Evolutionary conservation across 1,284 basidiomycete species (phyloP).

Genomic region (Macrocybe sp.): DNA sequence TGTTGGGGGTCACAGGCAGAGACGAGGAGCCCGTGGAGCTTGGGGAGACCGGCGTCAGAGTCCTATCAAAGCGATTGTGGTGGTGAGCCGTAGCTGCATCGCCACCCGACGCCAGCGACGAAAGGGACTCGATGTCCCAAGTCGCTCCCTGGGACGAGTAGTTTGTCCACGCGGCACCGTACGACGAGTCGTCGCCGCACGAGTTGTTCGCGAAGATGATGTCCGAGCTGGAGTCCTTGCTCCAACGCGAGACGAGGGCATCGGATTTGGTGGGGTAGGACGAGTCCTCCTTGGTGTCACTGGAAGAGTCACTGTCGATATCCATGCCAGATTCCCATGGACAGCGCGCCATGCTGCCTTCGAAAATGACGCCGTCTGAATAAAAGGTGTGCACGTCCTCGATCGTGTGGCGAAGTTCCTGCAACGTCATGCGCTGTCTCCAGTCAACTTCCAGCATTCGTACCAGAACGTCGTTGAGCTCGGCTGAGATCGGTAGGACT

Average conservation of each 20-base stretch:
- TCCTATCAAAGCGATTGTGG: slow-evolving; percentile 10
- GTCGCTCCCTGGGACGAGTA: slow-evolving; percentile 17
- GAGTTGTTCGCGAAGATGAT: slow-evolving; percentile 53
- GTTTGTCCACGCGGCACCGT: slow-evolving; percentile 28
- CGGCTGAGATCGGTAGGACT: slow-evolving; percentile 69
- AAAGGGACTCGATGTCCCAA: slow-evolving; percentile 20
- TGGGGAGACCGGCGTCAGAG: slow-evolving; percentile 28
- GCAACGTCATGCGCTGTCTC: slow-evolving; percentile 63
- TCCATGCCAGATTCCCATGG: slow-evolving; percentile 75
- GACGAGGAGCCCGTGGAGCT: slow-evolving; percentile 37
- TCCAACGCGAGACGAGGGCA: slow-evolving; percentile 49
- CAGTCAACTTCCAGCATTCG: slow-evolving; percentile 73
- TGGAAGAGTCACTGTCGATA: slow-evolving; percentile 52
- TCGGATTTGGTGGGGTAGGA: slow-evolving; percentile 24
- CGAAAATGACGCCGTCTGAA: slow-evolving; percentile 68
- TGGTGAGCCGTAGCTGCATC: slow-evolving; percentile 1
- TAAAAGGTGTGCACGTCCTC: slow-evolving; percentile 66
- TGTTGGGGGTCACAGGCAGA: slow-evolving; percentile 47
- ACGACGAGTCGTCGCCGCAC: slow-evolving; percentile 28
- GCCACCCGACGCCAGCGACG: slow-evolving; percentile 15
- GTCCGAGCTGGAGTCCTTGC: slow-evolving; percentile 58
- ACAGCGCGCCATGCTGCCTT: slow-evolving; percentile 79
- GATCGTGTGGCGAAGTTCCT: slow-evolving; percentile 69
- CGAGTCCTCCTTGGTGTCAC: slow-evolving; percentile 26
- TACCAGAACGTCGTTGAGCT: slow-evolving; percentile 63